These are phyloP conservation scores for Trichophyton benhamiae DNA, from an alignment of 2,329 filamentous ascomycete genomes.

Conservation along the genomic window DNA sequence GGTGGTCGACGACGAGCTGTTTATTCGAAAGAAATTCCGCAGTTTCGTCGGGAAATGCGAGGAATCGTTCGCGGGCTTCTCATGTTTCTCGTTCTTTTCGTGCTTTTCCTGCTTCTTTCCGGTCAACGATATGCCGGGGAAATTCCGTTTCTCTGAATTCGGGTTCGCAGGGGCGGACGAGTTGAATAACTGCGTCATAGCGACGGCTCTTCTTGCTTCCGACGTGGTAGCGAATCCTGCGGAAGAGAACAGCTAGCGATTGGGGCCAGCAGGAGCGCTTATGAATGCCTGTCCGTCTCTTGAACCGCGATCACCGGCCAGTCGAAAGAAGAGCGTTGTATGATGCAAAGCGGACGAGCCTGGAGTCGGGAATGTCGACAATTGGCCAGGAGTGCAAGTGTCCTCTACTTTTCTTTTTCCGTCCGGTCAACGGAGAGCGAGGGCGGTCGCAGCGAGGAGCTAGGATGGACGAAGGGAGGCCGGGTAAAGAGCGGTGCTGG, in stretches of 20 bases:
- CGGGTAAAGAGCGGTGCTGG: background rate
- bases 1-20: slow-evolving; percentile 30
- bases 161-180: slow-evolving; percentile 27
- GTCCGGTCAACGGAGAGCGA: background rate
- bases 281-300: background rate
- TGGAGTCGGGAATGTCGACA: background rate
- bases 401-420: slow-evolving; percentile 5
- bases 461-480: background rate
- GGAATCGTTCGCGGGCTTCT: slow-evolving; percentile 32
- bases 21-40: slow-evolving; percentile 59
- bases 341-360: slow-evolving; percentile 10
- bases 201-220: background rate
- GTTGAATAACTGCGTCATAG: slow-evolving; percentile 35
- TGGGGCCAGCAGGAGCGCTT: background rate
- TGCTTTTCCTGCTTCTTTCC: slow-evolving; percentile 25
- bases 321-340: slow-evolving; percentile 11
- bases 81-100: background rate
- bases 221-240: slow-evolving; percentile 1
- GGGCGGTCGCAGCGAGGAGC: background rate
- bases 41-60: slow-evolving; percentile 49
- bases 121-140: slow-evolving; percentile 33
- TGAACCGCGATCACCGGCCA: background rate
- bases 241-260: background rate
- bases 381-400: background rate
- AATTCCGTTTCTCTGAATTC: slow-evolving; percentile 36